phyloP scores from a whole-genome alignment of 345 rosid species.

The Litchi chinensis region DNA sequence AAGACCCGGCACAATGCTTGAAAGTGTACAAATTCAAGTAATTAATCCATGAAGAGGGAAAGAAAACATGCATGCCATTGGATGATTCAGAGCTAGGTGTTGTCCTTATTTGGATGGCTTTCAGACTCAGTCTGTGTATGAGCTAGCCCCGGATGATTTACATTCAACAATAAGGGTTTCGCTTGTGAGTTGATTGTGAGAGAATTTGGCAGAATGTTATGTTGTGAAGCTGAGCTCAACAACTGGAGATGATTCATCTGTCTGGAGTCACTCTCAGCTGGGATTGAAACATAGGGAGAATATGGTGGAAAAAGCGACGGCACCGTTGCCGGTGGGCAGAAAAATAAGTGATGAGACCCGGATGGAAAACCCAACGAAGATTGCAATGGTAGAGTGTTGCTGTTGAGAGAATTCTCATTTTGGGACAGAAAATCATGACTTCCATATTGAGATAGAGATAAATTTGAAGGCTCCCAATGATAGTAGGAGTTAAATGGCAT shows the following conservation, averaged over 20 bases:
- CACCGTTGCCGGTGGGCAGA: conserved; percentile 60
- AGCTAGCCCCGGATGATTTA: conserved; percentile 37
- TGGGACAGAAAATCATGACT: conserved; percentile 58
- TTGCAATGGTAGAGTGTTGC: conserved; percentile 19
- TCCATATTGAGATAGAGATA: conserved; percentile 72
- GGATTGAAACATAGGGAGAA: conserved; percentile 43
- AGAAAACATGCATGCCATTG: neutral
- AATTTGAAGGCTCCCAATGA: conserved; percentile 67
- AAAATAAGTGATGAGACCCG: conserved; percentile 39
- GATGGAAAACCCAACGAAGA: conserved; percentile 41
- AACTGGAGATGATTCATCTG: conserved; percentile 48
- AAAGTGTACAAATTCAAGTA: neutral
- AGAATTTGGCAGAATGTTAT: conserved; percentile 37
- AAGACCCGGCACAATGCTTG: neutral
- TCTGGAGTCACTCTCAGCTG: conserved; percentile 32
- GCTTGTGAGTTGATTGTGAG: conserved; percentile 32
- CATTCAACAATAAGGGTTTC: conserved; percentile 49
- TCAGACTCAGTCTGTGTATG: conserved; percentile 27
- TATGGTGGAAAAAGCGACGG: conserved; percentile 61
- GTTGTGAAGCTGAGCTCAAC: conserved; percentile 43
- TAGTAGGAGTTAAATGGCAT: conserved; percentile 45
- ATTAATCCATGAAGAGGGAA: neutral
- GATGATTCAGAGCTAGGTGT: conserved; percentile 29
- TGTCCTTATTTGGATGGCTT: conserved; percentile 28
- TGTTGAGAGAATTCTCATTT: conserved; percentile 38